phyloP scores from a whole-genome alignment of 2,329 filamentous ascomycete genomes.

The Sporothrix sp. region DNA sequence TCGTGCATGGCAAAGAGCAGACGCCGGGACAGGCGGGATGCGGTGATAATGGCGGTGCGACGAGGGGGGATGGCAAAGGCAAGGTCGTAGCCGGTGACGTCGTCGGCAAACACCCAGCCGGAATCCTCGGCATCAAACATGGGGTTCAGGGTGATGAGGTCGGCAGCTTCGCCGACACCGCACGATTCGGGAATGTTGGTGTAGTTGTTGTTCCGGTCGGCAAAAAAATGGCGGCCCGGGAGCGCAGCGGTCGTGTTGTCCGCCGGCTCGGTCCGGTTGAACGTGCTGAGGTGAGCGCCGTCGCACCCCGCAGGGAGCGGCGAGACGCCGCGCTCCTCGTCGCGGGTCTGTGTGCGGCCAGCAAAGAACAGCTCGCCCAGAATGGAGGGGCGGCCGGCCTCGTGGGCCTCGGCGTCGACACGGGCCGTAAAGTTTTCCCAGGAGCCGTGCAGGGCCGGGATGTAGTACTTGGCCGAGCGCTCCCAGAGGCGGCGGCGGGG shows the following conservation, averaged over 20 bases:
- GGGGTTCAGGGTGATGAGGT: conserved; percentile 69
- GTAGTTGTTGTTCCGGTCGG: conserved; percentile 16
- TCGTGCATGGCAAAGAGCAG: conserved; percentile 65
- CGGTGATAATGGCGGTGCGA: conserved; percentile 62
- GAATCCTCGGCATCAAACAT: conserved; percentile 63
- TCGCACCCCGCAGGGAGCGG: conserved; percentile 46
- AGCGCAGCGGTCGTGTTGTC: conserved; percentile 1
- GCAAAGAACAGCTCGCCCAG: conserved; percentile 56
- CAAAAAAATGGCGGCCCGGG: conserved; percentile 13
- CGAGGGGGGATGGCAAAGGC: conserved; percentile 49
- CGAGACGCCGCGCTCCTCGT: conserved; percentile 43
- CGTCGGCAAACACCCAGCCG: conserved; percentile 62
- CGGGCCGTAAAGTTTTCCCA: conserved; percentile 63
- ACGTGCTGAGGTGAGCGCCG: conserved; percentile 31
- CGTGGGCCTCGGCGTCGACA: conserved; percentile 51
- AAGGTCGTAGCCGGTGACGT: conserved; percentile 58
- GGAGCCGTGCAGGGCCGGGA: conserved; percentile 57
- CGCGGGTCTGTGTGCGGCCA: conserved; percentile 36
- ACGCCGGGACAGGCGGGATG: conserved; percentile 55
- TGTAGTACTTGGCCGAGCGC: conserved; percentile 65
- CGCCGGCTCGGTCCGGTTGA: conserved; percentile 12
- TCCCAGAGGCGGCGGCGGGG: conserved; percentile 69
- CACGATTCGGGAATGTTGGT: conserved; percentile 35
- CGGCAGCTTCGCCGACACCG: conserved; percentile 61
- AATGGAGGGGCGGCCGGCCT: conserved; percentile 44